Evolutionary conservation across 2,329 filamentous ascomycete genomes (phyloP).

Genomic region (Colletotrichum simmondsii): DNA sequence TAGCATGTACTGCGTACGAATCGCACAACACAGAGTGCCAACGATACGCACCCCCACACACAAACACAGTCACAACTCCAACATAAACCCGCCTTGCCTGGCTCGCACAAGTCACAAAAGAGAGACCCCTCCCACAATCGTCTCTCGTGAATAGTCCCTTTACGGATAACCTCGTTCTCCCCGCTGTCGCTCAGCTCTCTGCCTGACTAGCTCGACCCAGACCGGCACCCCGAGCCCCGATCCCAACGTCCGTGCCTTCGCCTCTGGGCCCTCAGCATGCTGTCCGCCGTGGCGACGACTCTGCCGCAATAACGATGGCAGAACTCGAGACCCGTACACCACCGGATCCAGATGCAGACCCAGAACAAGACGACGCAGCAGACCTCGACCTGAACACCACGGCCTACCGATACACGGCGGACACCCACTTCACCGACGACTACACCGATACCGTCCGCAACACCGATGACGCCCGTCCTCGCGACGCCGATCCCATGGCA

Average conservation of each 20-base stretch:
- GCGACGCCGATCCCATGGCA: slow-evolving; percentile 29
- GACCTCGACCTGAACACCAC: background rate
- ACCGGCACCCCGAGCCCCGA: background rate
- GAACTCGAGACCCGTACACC: slow-evolving; percentile 11
- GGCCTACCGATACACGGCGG: background rate
- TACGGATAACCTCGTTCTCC: slow-evolving; percentile 17
- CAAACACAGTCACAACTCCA: background rate
- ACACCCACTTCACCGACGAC: background rate
- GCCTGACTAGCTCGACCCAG: background rate
- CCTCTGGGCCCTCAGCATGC: slow-evolving; percentile 28
- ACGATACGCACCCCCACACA: background rate
- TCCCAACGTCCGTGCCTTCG: slow-evolving; percentile 1
- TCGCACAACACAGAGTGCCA: background rate
- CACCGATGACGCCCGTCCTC: slow-evolving; percentile 19
- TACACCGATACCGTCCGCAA: background rate
- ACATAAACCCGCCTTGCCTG: slow-evolving; percentile 17
- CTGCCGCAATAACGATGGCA: slow-evolving; percentile 33
- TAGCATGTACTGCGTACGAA: too few species aligned
- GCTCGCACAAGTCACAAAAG: slow-evolving; percentile 11
- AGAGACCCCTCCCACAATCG: background rate
- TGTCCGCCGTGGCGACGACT: slow-evolving; percentile 19
- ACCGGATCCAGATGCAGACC: background rate
- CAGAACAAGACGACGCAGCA: background rate
- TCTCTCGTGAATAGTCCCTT: slow-evolving; percentile 1
- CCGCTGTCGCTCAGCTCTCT: background rate